Percentiles rank a stretch among this genome's conserved stretches.
phyloP scores from a whole-genome alignment of 2,329 filamentous ascomycete genomes.

The Cercospora berteroae region DNA sequence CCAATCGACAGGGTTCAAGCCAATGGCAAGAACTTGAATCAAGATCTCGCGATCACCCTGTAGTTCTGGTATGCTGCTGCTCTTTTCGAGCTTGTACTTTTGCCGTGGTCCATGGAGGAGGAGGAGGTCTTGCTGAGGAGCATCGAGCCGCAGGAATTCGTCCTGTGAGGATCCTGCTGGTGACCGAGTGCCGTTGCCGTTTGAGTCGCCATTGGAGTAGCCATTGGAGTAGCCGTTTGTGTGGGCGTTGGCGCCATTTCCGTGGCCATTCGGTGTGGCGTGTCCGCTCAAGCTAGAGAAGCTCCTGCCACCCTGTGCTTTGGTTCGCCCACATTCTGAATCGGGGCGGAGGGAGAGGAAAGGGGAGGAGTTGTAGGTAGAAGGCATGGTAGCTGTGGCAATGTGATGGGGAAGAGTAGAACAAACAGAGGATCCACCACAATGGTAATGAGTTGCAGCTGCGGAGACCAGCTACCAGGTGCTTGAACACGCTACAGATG shows the following conservation, averaged over 20 bases:
- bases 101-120: conserved; percentile 38
- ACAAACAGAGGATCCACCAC: neutral
- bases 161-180: conserved; percentile 20
- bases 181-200: conserved; percentile 20
- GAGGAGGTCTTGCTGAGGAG: conserved; percentile 37
- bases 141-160: conserved; percentile 35
- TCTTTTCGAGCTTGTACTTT: conserved; percentile 37
- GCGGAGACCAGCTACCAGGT: conserved; percentile 3
- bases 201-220: conserved; percentile 15
- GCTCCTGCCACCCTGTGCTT: conserved; percentile 20
- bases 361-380: conserved; percentile 25
- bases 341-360: conserved; percentile 33
- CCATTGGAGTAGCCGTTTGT: neutral
- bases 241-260: conserved; percentile 11
- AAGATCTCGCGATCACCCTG: conserved; percentile 55
- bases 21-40: conserved; percentile 63
- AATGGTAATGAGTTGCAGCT: conserved; percentile 10
- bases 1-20: conserved; percentile 75
- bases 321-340: conserved; percentile 28
- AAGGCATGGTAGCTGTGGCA: conserved; percentile 27
- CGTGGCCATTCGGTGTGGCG: conserved; percentile 21
- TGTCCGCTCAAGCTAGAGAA: conserved; percentile 24
- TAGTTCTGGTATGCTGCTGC: conserved; percentile 34
- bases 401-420: neutral
- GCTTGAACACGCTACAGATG: conserved; percentile 3